Evolutionary conservation across 306 rosid species (phyloP), one percentile per base, ranked within the genome.

Genomic region (Vigna mungo): DNA sequence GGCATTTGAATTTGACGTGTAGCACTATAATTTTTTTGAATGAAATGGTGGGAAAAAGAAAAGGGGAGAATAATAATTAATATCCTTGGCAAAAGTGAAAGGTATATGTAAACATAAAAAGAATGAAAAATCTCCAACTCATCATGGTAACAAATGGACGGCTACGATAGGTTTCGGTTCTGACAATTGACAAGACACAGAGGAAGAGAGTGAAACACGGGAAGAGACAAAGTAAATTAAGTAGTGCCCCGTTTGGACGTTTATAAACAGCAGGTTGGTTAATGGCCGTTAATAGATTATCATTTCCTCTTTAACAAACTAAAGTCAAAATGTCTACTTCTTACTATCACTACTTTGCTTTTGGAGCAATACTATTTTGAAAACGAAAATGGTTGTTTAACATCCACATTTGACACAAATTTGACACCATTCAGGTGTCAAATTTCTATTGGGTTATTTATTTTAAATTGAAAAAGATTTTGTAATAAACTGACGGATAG

Each of bases 221-320:
- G 34, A 30, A 30, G 52, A 81, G 54, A 9, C 0, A 39, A 34
- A 43, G 48, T 43, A 11, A 43, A 3, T 43, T 78, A 76, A 74
- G 68, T 80, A 80, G 64, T 32, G 77, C 15, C 37, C 41, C 52
- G 48, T 61, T 69, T 74, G 85, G 86, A 82, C 58, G 46, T 52
- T n/a, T 77, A 44, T 18, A 34, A 86, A 75, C 75, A 51, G 52
- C 75, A 76, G 80, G 87, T 86, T 83, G 84, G 92, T 91, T 89
- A 77, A 21, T 75, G 87, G 86, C 87, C 86, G 94, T 89, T 88
- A 68, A 80, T 70, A 37, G 44, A 67, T 21, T 64, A 74, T 63
- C 81, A 47, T 70, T 65, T 47, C 76, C 32, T 56, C 69, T 66
- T 71, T 74, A 41, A 60, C 21, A 15, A 36, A 25, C 58, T 27